phyloP scores from a whole-genome alignment of 2,329 filamentous ascomycete genomes.

The Aspergillus puulaauensis region DNA sequence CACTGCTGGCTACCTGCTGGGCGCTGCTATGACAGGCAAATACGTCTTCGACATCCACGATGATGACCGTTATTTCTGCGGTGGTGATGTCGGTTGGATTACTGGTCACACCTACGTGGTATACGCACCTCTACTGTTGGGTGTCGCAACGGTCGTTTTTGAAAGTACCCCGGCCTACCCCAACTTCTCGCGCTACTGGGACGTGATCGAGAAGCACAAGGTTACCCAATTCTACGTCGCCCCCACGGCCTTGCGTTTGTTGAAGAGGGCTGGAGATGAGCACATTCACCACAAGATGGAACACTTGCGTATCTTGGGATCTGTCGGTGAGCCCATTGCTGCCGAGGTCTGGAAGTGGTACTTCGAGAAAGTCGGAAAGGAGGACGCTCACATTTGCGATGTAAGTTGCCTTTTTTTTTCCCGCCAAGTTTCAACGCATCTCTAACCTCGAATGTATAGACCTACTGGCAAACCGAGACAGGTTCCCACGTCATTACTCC shows the following conservation, averaged over 20 bases:
- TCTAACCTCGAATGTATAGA: slow-evolving; percentile 53
- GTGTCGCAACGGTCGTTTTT: slow-evolving; percentile 93
- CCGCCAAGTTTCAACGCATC: background rate
- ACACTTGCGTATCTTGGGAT: slow-evolving; percentile 83
- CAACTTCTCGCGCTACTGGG: slow-evolving; percentile 98
- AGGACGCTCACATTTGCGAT: slow-evolving; percentile 89
- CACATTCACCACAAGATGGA: slow-evolving; percentile 89
- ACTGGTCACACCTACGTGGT: slow-evolving; percentile 98
- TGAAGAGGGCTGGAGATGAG: slow-evolving; percentile 94
- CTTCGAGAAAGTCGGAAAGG: slow-evolving; percentile 89
- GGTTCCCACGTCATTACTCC: slow-evolving; percentile 95
- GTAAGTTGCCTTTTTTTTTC: slow-evolving; percentile 57
- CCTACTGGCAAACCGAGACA: slow-evolving; percentile 99
- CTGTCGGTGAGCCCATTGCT: slow-evolving; percentile 95
- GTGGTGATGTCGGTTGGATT: slow-evolving; percentile 98
- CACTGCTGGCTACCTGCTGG: slow-evolving; percentile 90
- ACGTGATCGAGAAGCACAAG: slow-evolving; percentile 91
- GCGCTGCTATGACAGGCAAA: slow-evolving; percentile 90
- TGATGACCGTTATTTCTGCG: slow-evolving; percentile 92
- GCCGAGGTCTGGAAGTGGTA: slow-evolving; percentile 99
- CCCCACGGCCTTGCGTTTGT: slow-evolving; percentile 83
- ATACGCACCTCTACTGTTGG: slow-evolving; percentile 88
- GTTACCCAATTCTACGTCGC: slow-evolving; percentile 99
- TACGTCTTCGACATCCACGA: slow-evolving; percentile 99
- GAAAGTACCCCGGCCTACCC: slow-evolving; percentile 97